These are phyloP conservation scores for Orychophragmus violaceus DNA, from an alignment of 345 rosid genomes.

Conservation along the genomic window DNA sequence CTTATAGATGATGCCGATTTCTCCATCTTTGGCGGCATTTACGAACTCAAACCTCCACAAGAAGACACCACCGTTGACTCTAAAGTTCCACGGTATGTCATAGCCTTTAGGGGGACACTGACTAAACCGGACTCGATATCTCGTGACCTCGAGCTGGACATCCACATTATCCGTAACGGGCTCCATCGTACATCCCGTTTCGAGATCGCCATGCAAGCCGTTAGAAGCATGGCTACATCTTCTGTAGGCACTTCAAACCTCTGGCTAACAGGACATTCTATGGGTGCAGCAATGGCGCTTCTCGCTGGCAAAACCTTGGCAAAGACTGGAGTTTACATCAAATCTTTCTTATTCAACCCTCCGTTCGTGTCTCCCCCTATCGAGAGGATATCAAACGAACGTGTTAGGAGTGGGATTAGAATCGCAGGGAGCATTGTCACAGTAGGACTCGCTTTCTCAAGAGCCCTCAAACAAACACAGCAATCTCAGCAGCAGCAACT, in stretches of 20 bases:
- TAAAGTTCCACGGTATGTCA: conserved; percentile 43
- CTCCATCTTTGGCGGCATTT: conserved; percentile 77
- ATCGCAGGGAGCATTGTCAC: conserved; percentile 62
- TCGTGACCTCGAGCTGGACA: conserved; percentile 55
- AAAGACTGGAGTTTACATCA: conserved; percentile 43
- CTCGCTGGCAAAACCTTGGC: conserved; percentile 77
- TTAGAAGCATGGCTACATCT: conserved; percentile 47
- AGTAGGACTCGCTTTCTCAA: conserved; percentile 65
- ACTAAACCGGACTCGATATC: conserved; percentile 57
- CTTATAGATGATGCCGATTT: conserved; percentile 66
- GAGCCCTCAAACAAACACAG: conserved; percentile 24
- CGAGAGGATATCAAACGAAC: conserved; percentile 57
- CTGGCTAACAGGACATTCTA: conserved; percentile 86
- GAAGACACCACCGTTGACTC: background rate
- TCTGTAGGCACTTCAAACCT: conserved; percentile 50
- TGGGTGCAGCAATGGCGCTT: conserved; percentile 79
- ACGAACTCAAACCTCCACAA: conserved; percentile 43
- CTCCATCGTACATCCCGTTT: conserved; percentile 62
- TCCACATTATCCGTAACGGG: conserved; percentile 51
- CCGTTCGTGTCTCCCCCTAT: conserved; percentile 74
- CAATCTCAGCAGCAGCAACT: conserved; percentile 24
- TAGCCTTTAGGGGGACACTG: conserved; percentile 82
- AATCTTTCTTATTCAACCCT: conserved; percentile 70
- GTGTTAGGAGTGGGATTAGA: conserved; percentile 55
- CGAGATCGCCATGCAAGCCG: conserved; percentile 66